These are phyloP conservation scores for Apodospora peruviana DNA, from an alignment of 495 filamentous ascomycete genomes.

Conservation along the genomic window DNA sequence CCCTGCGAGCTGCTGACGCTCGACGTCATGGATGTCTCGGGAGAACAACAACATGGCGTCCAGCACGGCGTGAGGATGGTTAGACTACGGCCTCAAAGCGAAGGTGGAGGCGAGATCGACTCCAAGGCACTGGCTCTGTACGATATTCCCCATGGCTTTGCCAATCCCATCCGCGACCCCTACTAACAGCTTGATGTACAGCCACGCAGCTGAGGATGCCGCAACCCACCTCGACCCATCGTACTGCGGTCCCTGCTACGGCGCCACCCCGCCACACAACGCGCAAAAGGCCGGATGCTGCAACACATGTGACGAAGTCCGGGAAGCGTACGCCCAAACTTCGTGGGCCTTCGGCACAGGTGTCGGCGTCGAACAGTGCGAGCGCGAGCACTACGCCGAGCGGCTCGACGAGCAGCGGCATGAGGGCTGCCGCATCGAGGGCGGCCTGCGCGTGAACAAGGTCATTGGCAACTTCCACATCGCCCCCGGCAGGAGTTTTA, in stretches of 20 bases:
- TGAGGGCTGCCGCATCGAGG: slow-evolving; percentile 94
- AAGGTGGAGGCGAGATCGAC: slow-evolving; percentile 78
- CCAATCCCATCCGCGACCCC: slow-evolving; percentile 1
- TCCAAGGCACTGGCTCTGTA: slow-evolving; percentile 68
- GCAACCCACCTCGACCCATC: slow-evolving; percentile 81
- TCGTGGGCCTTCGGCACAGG: slow-evolving; percentile 93
- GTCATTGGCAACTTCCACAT: slow-evolving; percentile 99
- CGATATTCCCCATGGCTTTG: slow-evolving; percentile 18
- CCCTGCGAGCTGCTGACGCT: slow-evolving; percentile 94
- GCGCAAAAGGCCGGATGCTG: slow-evolving; percentile 80
- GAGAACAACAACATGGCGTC: slow-evolving; percentile 90
- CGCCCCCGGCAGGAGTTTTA: slow-evolving; percentile 90
- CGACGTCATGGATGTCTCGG: slow-evolving; percentile 98
- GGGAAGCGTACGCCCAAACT: slow-evolving; percentile 82
- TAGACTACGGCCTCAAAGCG: slow-evolving; percentile 60
- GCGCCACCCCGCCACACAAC: slow-evolving; percentile 64
- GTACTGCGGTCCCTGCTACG: slow-evolving; percentile 94
- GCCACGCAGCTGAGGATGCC: slow-evolving; percentile 53
- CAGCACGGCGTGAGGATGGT: slow-evolving; percentile 89
- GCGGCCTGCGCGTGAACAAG: slow-evolving; percentile 91
- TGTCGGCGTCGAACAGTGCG: slow-evolving; percentile 90
- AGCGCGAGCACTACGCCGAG: slow-evolving; percentile 87
- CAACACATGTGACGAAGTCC: slow-evolving; percentile 93
- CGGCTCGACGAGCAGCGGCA: slow-evolving; percentile 76
- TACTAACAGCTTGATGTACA: slow-evolving; percentile 22